Percentiles rank a stretch among this genome's conserved stretches.
Evolutionary conservation across 78 protist species (phyloP).

Genomic region (slime mould (Dictyostelium discoideum)): DNA sequence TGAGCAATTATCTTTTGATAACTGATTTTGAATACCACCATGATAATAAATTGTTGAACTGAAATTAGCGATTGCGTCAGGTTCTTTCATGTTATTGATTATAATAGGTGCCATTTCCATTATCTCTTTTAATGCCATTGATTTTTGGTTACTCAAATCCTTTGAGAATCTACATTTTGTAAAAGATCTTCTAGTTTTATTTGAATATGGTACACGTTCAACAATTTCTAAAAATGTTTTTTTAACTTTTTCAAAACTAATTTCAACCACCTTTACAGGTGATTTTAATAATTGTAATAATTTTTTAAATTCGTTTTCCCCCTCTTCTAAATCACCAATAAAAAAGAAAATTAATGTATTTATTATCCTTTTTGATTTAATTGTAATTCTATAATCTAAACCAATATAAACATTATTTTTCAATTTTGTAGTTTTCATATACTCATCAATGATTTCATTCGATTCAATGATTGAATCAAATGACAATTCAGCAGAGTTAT

Average conservation of each 20-base stretch:
- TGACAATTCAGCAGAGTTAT: not conserved
- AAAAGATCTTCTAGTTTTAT: not conserved
- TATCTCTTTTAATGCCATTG: not conserved
- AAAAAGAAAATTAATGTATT: not conserved
- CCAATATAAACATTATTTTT: constrained; percentile 13
- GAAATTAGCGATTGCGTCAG: not conserved
- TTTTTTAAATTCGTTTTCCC: not conserved
- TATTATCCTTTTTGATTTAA: not conserved
- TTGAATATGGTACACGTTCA: not conserved
- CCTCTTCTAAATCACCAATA: not conserved
- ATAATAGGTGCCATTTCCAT: not conserved
- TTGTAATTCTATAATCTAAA: not conserved
- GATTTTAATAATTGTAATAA: not conserved
- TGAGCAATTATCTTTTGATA: not conserved
- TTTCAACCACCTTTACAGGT: not conserved
- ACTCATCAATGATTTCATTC: not conserved
- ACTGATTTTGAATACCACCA: not conserved
- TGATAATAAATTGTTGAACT: constrained; percentile 5
- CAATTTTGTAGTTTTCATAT: not conserved
- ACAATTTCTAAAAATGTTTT: constrained; percentile 5
- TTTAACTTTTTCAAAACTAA: not conserved
- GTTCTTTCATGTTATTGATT: not conserved
- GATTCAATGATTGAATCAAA: not conserved
- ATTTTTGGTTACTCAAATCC: not conserved
- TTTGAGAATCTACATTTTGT: not conserved